Base-by-base conservation (phyloP, 306 rosid species). In the Trifolium fragiferum region DNA sequence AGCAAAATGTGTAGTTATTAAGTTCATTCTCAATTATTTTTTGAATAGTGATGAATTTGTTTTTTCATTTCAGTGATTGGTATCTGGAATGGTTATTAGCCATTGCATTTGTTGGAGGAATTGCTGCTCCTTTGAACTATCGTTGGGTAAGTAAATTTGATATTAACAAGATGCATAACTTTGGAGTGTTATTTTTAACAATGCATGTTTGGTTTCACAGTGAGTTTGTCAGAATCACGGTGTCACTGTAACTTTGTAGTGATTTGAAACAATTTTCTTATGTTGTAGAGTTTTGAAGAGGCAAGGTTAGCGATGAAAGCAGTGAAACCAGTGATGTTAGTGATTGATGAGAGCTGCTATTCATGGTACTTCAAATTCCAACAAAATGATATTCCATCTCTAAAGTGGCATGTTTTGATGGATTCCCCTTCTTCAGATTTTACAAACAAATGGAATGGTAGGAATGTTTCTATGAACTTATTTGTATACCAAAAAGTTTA, bases 11-110 rank as follows among this genome's bases (percentile, higher is more conserved):
- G 25, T 51, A 18, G 27, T 9, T 19, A 3, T 53, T 53, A 5
- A 18, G 60, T 19, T 53, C 14, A 19, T 16, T 1, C 1, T 51
- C 2, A 16, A 51, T 54, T 7, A 15, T 13, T 2, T 60, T 61
- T 8, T 32, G 20, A 53, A 66, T 38, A 54, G 10, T 53, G 9
- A 66, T 41, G 0, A 6, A 19, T 80, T 20, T 55, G 4, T 38
- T 35, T 14, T n/a, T 2, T 70, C 21, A 41, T 69, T 51, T 23
- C 81, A 94, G 97, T 81, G 98, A 90, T 75, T 77, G 78, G 85
- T 88, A 94, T 77, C 84, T 90, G 80, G 92, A 88, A 83, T 94
- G 96, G 97, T 82, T 94, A 63, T 87, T 91, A 66, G 98, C 98
- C 37, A 82, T 88, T 83, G 95, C 98, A 51, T 90, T 86, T 76